A percentile compares a stretch with the other conserved stretches of the same genome.
Evolutionary conservation across 305 asterid species (phyloP).

Genomic region (Andrographis paniculata): DNA sequence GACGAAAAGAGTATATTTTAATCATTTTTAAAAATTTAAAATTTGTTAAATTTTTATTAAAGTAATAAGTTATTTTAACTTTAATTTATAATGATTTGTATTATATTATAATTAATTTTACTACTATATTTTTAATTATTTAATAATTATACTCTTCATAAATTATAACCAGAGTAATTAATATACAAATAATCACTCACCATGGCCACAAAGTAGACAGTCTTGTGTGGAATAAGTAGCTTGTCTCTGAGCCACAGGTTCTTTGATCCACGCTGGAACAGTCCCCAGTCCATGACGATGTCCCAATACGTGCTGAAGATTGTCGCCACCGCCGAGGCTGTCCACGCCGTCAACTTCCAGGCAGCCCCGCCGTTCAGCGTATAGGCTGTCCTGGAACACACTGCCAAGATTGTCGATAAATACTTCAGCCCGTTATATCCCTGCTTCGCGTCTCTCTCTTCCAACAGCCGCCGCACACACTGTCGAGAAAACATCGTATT

Average conservation of each 20-base stretch:
- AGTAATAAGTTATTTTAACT: too few species aligned
- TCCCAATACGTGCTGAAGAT: slow-evolving; percentile 44
- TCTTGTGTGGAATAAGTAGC: slow-evolving; percentile 36
- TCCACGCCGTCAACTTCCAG: slow-evolving; percentile 32
- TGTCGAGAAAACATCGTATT: slow-evolving; percentile 9
- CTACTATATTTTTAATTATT: too few species aligned
- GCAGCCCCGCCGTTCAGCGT: slow-evolving; percentile 17
- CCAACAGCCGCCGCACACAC: slow-evolving; percentile 36
- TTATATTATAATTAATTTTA: too few species aligned
- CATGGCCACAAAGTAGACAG: slow-evolving; percentile 36
- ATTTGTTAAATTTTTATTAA: too few species aligned
- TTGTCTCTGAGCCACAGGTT: slow-evolving; percentile 49
- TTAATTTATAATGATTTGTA: too few species aligned
- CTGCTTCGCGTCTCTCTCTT: slow-evolving; percentile 36
- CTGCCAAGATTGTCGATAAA: slow-evolving; percentile 34
- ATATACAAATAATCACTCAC: slow-evolving; percentile 29
- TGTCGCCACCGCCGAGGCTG: slow-evolving; percentile 28
- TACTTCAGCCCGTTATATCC: slow-evolving; percentile 42
- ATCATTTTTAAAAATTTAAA: too few species aligned
- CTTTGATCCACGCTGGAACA: slow-evolving; percentile 33
- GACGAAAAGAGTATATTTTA: too few species aligned
- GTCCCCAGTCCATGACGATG: slow-evolving; percentile 51
- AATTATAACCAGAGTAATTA: too few species aligned
- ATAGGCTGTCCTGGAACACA: slow-evolving; percentile 37
- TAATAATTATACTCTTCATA: too few species aligned